Evolutionary conservation across 345 rosid species (phyloP).

Genomic region (Cardamine occulta): DNA sequence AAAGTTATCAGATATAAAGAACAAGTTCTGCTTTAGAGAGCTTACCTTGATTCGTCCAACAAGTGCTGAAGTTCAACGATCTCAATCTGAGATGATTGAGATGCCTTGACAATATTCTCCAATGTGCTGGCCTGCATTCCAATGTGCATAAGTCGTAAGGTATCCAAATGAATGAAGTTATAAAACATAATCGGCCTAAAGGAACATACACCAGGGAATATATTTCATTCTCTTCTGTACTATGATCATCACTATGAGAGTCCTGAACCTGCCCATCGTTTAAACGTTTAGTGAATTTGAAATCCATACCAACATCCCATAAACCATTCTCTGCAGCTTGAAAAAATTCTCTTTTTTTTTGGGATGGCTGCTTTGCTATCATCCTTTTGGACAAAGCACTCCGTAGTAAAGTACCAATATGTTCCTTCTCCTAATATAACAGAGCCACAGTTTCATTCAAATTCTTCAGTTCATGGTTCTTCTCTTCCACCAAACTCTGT

Average conservation of each 20-base stretch:
- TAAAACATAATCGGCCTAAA: conserved; percentile 21
- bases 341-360: conserved; percentile 67
- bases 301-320: conserved; percentile 73
- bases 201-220: conserved; percentile 69
- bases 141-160: conserved; percentile 29
- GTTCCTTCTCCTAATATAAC: conserved; percentile 85
- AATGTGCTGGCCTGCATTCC: conserved; percentile 81
- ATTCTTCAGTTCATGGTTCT: conserved; percentile 60
- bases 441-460: conserved; percentile 71
- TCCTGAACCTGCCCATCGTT: conserved; percentile 48
- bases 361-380: conserved; percentile 58
- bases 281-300: conserved; percentile 56
- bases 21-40: conserved; percentile 4
- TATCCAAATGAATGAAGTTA: conserved; percentile 8
- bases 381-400: conserved; percentile 84
- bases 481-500: conserved; percentile 66
- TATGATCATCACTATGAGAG: conserved; percentile 42
- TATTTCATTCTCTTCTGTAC: conserved; percentile 75
- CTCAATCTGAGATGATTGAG: conserved; percentile 94
- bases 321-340: conserved; percentile 88
- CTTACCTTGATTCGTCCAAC: conserved; percentile 80
- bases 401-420: conserved; percentile 80
- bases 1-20: conserved; percentile 4
- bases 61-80: conserved; percentile 75
- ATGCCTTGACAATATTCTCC: conserved; percentile 90